A percentile compares a stretch with the other conserved stretches of the same genome.
These are phyloP conservation scores for Aspergillus sp. DNA, from an alignment of 2,329 filamentous ascomycete species.

Conservation along the genomic window DNA sequence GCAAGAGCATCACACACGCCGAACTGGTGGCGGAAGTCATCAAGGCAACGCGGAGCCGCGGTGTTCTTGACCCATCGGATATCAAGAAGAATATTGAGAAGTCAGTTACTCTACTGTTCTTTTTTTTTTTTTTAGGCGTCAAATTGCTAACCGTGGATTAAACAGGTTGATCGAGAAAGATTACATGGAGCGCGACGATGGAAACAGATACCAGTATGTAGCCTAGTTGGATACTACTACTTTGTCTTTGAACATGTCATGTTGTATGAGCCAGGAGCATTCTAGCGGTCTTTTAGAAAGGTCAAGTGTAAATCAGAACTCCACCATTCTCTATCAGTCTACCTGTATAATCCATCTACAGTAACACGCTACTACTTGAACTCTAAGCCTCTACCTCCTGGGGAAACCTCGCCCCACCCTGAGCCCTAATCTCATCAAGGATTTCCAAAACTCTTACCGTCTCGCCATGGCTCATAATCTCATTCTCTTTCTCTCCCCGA, in stretches of 20 bases:
- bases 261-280: background rate
- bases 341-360: background rate
- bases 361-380: background rate
- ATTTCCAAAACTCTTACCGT: constrained; percentile 4
- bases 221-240: constrained; percentile 46
- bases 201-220: constrained; percentile 67
- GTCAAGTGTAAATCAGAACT: background rate
- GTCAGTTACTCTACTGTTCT: constrained; percentile 51
- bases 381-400: background rate
- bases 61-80: constrained; percentile 77
- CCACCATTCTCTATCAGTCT: background rate
- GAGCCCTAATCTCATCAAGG: constrained; percentile 1
- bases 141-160: background rate
- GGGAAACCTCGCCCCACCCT: constrained; percentile 1
- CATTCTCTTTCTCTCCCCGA: background rate
- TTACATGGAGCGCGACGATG: constrained; percentile 79
- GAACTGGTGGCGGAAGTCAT: constrained; percentile 91
- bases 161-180: constrained; percentile 87
- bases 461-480: background rate
- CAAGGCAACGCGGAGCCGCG: constrained; percentile 80
- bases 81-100: constrained; percentile 98
- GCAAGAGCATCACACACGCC: constrained; percentile 82
- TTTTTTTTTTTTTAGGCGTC: background rate
- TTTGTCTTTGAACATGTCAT: background rate
- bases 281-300: background rate